Evolutionary conservation across 106 monocot species (phyloP).

Genomic region (Allium cepa): DNA sequence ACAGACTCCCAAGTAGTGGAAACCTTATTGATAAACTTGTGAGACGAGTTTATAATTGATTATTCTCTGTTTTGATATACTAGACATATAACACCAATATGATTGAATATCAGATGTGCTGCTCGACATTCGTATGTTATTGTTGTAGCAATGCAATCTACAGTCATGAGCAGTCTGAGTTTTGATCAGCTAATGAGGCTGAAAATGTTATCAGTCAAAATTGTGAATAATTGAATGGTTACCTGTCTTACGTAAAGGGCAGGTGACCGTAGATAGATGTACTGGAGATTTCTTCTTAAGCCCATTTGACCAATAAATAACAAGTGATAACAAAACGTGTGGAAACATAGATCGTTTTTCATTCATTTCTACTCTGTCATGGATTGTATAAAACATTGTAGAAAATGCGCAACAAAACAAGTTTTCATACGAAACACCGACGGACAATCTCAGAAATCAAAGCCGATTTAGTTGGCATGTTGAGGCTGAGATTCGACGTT

Average conservation of each 20-base stretch:
- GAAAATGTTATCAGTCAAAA: slow-evolving; percentile 46
- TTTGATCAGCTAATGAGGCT: slow-evolving; percentile 34
- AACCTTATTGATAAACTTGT: too few species aligned
- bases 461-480: too few species aligned
- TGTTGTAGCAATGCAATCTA: slow-evolving; percentile 21
- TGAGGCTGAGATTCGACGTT: too few species aligned
- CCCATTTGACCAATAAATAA: slow-evolving; percentile 19
- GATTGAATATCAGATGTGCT: slow-evolving; percentile 25
- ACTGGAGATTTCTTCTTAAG: slow-evolving; percentile 8
- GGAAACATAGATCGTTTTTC: slow-evolving; percentile 44
- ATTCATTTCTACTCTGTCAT: too few species aligned
- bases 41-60: too few species aligned
- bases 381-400: too few species aligned
- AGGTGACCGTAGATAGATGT: slow-evolving; percentile 20
- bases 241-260: slow-evolving; percentile 34
- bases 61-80: too few species aligned
- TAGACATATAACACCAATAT: too few species aligned
- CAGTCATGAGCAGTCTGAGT: slow-evolving; percentile 23
- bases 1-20: too few species aligned
- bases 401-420: too few species aligned
- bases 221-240: slow-evolving; percentile 49
- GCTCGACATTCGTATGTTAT: slow-evolving; percentile 9
- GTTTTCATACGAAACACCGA: too few species aligned
- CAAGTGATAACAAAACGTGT: slow-evolving; percentile 39
- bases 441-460: too few species aligned